Evolutionary conservation across 352 stramenopile genomes (phyloP).

Genomic region (Globisporangium cederbergense): DNA sequence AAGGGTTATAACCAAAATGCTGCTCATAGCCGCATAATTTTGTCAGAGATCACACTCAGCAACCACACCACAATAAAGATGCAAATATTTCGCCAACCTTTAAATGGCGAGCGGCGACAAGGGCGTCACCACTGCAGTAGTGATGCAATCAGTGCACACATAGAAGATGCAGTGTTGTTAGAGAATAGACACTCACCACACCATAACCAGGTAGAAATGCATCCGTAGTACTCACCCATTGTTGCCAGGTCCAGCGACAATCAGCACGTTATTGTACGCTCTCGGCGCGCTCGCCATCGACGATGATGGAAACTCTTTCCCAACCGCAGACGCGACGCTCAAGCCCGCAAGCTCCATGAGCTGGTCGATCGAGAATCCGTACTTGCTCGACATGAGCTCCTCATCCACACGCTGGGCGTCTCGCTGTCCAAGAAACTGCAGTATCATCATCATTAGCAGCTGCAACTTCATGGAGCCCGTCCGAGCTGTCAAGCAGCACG

Average conservation of each 20-base stretch:
- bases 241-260: slow-evolving; percentile 97
- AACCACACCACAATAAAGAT: neutral
- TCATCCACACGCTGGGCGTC: slow-evolving; percentile 85
- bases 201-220: neutral
- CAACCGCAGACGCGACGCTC: slow-evolving; percentile 90
- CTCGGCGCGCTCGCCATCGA: neutral
- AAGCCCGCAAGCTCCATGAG: slow-evolving; percentile 99
- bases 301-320: slow-evolving; percentile 51
- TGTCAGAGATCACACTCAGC: neutral
- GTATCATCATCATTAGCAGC: neutral
- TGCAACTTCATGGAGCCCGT: neutral
- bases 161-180: neutral
- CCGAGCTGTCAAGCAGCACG: neutral
- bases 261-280: slow-evolving; percentile 66
- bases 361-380: slow-evolving; percentile 94
- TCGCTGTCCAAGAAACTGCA: slow-evolving; percentile 63
- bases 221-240: slow-evolving; percentile 82
- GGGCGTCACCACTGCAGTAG: slow-evolving; percentile 88
- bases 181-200: too few relatives aligned
- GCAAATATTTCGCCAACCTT: slow-evolving; percentile 39
- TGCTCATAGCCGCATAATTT: slow-evolving; percentile 15
- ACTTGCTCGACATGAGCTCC: slow-evolving; percentile 83
- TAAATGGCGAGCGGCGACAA: slow-evolving; percentile 97
- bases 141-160: neutral
- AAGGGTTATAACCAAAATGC: slow-evolving; percentile 95